Percentiles rank a stretch among this genome's conserved stretches.
These are phyloP conservation scores for Ceratobasidium sp. DNA, from an alignment of 1,284 basidiomycete genomes.

Conservation along the genomic window DNA sequence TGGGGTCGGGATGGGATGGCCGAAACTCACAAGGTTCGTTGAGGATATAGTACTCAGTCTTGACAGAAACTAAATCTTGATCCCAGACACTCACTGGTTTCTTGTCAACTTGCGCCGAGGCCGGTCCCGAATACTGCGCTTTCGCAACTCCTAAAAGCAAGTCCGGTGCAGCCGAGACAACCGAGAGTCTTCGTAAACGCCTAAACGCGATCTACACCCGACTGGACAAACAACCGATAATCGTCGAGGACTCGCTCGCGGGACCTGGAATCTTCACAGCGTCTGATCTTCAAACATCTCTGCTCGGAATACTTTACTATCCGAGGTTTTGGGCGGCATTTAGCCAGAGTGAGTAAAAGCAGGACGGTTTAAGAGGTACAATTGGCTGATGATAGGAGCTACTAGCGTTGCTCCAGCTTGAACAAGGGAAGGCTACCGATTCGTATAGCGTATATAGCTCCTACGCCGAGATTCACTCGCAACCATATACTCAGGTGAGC, in stretches of 20 bases:
- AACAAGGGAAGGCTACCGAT: not conserved
- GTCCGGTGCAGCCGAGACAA: conserved; percentile 30
- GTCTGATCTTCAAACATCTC: conserved; percentile 26
- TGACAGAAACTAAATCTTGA: too few species aligned
- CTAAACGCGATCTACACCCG: conserved; percentile 32
- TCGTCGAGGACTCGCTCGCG: conserved; percentile 36
- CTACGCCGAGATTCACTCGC: not conserved
- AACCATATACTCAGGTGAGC: conserved; percentile 13
- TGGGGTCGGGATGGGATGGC: conserved; percentile 47
- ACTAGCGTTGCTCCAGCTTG: not conserved
- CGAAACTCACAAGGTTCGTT: conserved; percentile 47
- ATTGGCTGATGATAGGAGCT: conserved; percentile 1
- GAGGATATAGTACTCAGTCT: too few species aligned
- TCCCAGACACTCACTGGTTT: conserved; percentile 38
- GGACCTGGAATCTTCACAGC: conserved; percentile 45
- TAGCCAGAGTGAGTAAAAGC: conserved; percentile 1
- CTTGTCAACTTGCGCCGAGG: conserved; percentile 42
- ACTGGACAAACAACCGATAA: conserved; percentile 39
- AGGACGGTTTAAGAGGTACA: not conserved
- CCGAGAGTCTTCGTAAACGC: conserved; percentile 18
- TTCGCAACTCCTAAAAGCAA: conserved; percentile 14
- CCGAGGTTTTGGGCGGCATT: not conserved
- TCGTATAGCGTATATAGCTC: not conserved
- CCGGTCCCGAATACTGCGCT: conserved; percentile 42
- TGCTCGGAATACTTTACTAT: conserved; percentile 44